Percentiles rank a stretch among this genome's conserved stretches.
Evolutionary conservation across 805 yeast genomes (phyloP).

Genomic region (Debaryomyces castellii): DNA sequence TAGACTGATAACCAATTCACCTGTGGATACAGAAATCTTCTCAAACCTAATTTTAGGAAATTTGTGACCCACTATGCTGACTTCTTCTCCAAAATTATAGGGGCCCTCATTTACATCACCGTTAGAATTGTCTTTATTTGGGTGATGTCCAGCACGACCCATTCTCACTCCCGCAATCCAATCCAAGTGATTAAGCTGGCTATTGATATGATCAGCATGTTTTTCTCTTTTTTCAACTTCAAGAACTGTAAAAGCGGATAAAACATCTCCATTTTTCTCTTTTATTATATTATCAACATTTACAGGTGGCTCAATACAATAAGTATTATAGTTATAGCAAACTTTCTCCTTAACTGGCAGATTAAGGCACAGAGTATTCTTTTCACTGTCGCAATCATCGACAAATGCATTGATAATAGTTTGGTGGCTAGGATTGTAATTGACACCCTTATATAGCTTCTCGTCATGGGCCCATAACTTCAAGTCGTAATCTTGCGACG

Average conservation of each 20-base stretch:
- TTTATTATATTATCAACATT: conserved; percentile 30
- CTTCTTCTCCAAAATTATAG: conserved; percentile 85
- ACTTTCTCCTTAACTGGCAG: not conserved
- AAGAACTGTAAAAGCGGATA: conserved; percentile 37
- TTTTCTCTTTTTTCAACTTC: conserved; percentile 36
- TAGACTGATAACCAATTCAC: conserved; percentile 71
- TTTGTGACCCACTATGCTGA: conserved; percentile 81
- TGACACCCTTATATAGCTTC: conserved; percentile 34
- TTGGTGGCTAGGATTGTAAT: conserved; percentile 36
- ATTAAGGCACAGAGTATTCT: not conserved
- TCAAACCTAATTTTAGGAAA: conserved; percentile 88
- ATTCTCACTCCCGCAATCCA: conserved; percentile 94
- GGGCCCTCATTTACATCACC: conserved; percentile 30
- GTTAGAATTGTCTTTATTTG: conserved; percentile 13
- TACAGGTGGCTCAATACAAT: conserved; percentile 36
- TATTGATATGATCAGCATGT: conserved; percentile 31
- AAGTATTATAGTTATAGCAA: conserved; percentile 27
- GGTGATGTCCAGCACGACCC: conserved; percentile 49
- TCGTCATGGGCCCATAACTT: conserved; percentile 70
- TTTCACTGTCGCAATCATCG: conserved; percentile 3
- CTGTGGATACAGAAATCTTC: conserved; percentile 83
- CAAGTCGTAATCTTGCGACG: conserved; percentile 76
- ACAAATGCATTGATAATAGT: conserved; percentile 14
- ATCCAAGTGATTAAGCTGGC: conserved; percentile 65
- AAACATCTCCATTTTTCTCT: conserved; percentile 30